Evolutionary conservation across 2,329 filamentous ascomycete genomes (phyloP), one percentile per base, ranked within the genome.

Genomic region (Talaromyces funiculosus): DNA sequence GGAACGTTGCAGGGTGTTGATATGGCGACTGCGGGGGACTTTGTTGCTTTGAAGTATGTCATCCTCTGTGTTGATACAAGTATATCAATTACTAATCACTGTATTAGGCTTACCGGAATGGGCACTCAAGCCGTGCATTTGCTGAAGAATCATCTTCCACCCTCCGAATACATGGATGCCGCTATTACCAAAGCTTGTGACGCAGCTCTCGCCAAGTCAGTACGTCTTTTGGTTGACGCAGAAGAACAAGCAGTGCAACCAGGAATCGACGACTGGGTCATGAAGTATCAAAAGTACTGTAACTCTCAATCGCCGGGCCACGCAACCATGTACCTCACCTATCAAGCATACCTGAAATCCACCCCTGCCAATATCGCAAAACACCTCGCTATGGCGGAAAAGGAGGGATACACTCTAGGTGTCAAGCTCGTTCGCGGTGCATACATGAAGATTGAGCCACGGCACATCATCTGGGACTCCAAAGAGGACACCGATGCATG

Each of bases 391-490:
- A 72, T 77, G 18, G 76, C 81, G 4, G 71, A 77, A 24, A 63
- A 69, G 33, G 78, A 82, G 61, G 76, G 76, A n/a, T 83, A 80
- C 73, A 77, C 74, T 0, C 69, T 81, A 0, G 81, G 77, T 3
- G 75, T 83, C 51, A 83, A 83, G 69, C 72, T 83, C 1, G 81
- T 83, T 4, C 75, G 81, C 6, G 81, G 81, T 12, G 81, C 81
- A 9, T 83, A 83, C 64, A 78, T 84, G 60, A 75, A 75, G 60
- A 80, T 74, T 22, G 81, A 83, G 60, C 72, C 72, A 14, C 71
- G 79, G 22, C 69, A 75, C 22, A 62, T 77, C 63, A 80, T 81
- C 63, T 77, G 78, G 69, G 73, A 77, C 31, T 73, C 73, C 43
- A 81, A 81, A 64, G 74, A 75, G 31, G 75, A 80, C 14, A 81